phyloP scores from a whole-genome alignment of 176 grass and related monocot genomes.

The Puya raimondii region DNA sequence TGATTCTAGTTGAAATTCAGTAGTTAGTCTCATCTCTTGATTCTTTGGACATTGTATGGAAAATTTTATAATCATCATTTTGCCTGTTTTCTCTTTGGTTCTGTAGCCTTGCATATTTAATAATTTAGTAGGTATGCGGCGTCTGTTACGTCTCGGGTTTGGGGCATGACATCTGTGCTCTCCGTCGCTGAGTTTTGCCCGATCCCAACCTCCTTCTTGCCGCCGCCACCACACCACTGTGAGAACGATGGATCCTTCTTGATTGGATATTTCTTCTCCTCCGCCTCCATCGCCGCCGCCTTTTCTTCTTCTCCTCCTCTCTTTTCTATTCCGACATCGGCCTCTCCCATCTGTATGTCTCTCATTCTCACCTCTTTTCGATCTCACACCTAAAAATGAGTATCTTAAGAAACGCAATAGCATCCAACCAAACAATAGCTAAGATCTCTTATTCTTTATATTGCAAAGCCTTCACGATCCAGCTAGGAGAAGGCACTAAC shows the following conservation, averaged over 20 bases:
- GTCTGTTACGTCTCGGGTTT: no score
- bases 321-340: background rate
- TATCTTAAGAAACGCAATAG: constrained; percentile 75
- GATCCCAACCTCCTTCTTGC: constrained; percentile 16
- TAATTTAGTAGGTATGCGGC: no score
- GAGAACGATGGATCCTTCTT: background rate
- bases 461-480: constrained; percentile 77
- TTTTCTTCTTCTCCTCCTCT: background rate
- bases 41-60: no score
- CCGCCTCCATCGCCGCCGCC: background rate
- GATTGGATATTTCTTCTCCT: background rate
- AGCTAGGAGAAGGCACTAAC: constrained; percentile 64
- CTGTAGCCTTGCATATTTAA: no score
- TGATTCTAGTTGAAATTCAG: no score
- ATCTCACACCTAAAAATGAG: constrained; percentile 61
- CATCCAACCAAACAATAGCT: constrained; percentile 69
- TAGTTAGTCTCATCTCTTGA: no score
- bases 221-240: background rate
- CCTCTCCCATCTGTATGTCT: background rate
- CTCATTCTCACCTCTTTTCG: background rate
- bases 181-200: constrained; percentile 16
- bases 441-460: constrained; percentile 78
- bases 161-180: no score
- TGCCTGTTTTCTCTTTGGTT: no score
- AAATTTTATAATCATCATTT: no score